Evolutionary conservation across 192 early-diverging fungal species (phyloP).

Genomic region (Coemansia guatemalensis): DNA sequence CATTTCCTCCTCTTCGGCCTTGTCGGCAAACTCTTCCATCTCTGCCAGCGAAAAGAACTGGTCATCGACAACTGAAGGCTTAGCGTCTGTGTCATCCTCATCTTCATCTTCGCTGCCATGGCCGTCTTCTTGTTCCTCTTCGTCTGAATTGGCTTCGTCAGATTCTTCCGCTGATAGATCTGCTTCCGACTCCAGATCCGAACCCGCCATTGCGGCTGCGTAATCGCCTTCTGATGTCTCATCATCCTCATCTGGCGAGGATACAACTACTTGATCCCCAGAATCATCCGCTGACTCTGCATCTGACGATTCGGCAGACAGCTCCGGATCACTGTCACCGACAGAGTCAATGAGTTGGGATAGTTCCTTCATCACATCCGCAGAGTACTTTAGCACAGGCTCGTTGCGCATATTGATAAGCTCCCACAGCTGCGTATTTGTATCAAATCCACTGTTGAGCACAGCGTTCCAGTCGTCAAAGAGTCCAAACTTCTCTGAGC

Average conservation of each 20-base stretch:
- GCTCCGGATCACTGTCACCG: conserved; percentile 18
- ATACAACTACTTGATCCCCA: too few relatives aligned
- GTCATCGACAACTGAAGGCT: conserved; percentile 78
- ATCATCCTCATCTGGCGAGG: too few relatives aligned
- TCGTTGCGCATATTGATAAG: conserved; percentile 84
- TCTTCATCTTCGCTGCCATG: conserved; percentile 41
- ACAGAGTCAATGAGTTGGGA: conserved; percentile 53
- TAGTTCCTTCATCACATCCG: conserved; percentile 49
- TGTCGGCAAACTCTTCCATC: conserved; percentile 86
- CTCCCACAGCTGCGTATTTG: conserved; percentile 88
- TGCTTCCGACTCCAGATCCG: too few relatives aligned
- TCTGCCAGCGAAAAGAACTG: conserved; percentile 91
- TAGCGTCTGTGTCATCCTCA: conserved; percentile 13
- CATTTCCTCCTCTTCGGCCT: conserved; percentile 57
- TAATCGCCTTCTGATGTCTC: too few relatives aligned
- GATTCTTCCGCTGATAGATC: too few relatives aligned
- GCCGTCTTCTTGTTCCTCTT: conserved; percentile 18
- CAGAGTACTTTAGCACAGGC: conserved; percentile 70
- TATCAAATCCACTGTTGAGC: conserved; percentile 40
- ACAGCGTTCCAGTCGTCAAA: conserved; percentile 48
- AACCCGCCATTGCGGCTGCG: too few relatives aligned
- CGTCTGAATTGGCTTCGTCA: too few relatives aligned
- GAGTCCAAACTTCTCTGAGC: conserved; percentile 44
- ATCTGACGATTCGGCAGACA: conserved; percentile 1
- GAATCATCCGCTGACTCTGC: neutral